phyloP scores from a whole-genome alignment of 2,329 filamentous ascomycete species.

The Drechslerella dactyloides region DNA sequence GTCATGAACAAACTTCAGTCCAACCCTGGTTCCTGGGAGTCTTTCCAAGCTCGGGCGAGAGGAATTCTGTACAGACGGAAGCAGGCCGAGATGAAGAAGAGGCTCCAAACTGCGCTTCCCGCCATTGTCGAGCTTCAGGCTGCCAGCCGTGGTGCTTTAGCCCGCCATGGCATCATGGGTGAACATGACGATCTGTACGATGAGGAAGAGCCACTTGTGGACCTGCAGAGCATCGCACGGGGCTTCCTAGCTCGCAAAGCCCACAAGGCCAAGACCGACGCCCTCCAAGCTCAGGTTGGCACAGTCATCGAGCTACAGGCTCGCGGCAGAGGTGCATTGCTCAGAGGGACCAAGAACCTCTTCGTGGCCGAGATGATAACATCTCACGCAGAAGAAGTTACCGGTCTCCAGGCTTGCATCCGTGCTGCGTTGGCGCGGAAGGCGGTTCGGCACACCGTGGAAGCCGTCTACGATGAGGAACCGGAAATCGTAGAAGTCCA shows the following conservation, averaged over 20 bases:
- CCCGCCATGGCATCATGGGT: constrained; percentile 77
- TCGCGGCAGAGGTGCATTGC: constrained; percentile 72
- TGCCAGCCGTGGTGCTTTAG: constrained; percentile 73
- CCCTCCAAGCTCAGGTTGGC: constrained; percentile 58
- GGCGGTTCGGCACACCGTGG: constrained; percentile 74
- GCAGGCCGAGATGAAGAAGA: constrained; percentile 63
- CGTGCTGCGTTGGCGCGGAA: constrained; percentile 80
- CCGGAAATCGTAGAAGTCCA: constrained; percentile 68
- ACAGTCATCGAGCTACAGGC: constrained; percentile 65
- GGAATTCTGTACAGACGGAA: constrained; percentile 67
- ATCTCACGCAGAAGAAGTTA: constrained; percentile 68
- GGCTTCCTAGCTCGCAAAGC: constrained; percentile 57
- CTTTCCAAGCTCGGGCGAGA: constrained; percentile 71
- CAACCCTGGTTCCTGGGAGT: constrained; percentile 63
- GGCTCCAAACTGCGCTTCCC: constrained; percentile 63
- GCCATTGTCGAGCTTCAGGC: constrained; percentile 75
- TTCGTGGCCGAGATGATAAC: constrained; percentile 74
- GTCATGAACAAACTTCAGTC: constrained; percentile 64
- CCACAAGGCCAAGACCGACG: constrained; percentile 62
- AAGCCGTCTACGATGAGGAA: constrained; percentile 81
- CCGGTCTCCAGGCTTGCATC: constrained; percentile 74
- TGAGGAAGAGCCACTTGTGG: constrained; percentile 68
- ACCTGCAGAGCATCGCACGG: constrained; percentile 61
- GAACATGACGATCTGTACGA: constrained; percentile 75
- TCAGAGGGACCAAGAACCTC: constrained; percentile 70